Percentiles rank a stretch among this genome's conserved stretches.
Evolutionary conservation across 148 eudicot genomes (phyloP).

Genomic region (Cornus kousa): DNA sequence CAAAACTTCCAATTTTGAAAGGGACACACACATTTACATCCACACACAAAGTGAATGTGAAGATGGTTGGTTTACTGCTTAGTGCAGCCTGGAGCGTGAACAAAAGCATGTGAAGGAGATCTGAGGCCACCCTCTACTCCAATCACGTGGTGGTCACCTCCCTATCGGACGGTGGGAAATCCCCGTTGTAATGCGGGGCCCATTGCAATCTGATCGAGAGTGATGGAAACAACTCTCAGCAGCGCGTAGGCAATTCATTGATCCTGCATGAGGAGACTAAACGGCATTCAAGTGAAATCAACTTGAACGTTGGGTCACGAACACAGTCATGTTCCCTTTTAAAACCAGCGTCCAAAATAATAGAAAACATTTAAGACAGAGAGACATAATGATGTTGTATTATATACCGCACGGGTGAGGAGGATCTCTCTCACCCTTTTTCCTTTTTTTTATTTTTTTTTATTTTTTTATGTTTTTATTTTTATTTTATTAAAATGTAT

Average conservation of each 20-base stretch:
- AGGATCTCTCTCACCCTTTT: no score
- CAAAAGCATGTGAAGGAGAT: not conserved
- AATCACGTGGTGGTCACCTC: not conserved
- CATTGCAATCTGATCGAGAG: not conserved
- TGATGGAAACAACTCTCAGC: not conserved
- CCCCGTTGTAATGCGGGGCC: not conserved
- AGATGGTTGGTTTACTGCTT: no score
- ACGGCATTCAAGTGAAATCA: not conserved
- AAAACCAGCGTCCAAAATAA: not conserved
- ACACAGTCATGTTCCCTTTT: slow-evolving; percentile 16
- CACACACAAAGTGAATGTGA: not conserved
- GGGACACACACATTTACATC: not conserved
- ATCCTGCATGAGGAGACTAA: not conserved
- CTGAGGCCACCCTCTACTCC: not conserved
- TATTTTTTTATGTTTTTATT: no score
- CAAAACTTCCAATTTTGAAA: not conserved
- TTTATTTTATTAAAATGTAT: no score
- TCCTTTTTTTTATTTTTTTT: no score
- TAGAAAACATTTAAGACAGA: not conserved
- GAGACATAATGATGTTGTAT: no score
- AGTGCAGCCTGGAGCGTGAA: not conserved
- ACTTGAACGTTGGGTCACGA: slow-evolving; percentile 32
- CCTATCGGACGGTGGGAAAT: not conserved
- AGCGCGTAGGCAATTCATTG: not conserved
- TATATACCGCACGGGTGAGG: no score